phyloP scores from a whole-genome alignment of 129 eudicot species.

The Arctium lappa region DNA sequence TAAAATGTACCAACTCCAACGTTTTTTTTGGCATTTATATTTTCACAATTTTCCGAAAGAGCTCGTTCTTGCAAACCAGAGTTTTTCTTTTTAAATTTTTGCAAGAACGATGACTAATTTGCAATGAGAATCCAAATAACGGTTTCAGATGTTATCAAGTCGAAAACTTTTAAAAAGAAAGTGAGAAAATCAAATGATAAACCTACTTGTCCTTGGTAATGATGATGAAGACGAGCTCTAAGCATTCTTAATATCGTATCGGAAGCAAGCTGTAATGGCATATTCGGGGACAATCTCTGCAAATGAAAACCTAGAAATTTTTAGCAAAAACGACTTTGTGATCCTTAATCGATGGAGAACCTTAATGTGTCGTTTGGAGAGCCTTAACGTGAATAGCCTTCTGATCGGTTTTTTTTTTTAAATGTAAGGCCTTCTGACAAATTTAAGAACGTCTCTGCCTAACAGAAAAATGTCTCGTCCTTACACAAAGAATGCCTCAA shows the following conservation, averaged over 20 bases:
- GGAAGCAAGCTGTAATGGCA: slow-evolving; percentile 93
- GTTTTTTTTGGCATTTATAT: background rate
- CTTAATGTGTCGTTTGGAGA: background rate
- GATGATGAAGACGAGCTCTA: slow-evolving; percentile 92
- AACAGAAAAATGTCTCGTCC: background rate
- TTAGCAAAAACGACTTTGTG: background rate
- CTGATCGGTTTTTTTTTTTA: too few species aligned
- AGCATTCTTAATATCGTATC: slow-evolving; percentile 84
- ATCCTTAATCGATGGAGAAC: background rate
- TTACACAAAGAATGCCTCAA: background rate
- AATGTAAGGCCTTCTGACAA: too few species aligned
- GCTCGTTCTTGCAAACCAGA: background rate
- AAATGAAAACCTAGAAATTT: slow-evolving; percentile 18
- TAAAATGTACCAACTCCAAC: background rate
- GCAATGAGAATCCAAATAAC: background rate
- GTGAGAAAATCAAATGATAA: slow-evolving; percentile 6
- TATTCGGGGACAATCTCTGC: slow-evolving; percentile 88
- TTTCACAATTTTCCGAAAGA: background rate
- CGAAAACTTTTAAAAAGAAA: background rate
- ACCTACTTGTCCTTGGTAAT: slow-evolving; percentile 79
- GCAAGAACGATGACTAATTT: background rate
- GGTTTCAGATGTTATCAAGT: background rate
- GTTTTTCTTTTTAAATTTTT: background rate
- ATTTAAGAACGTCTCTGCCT: background rate
- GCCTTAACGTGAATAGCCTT: background rate